Conservation (phyloP, 2,329 filamentous ascomycete species). For the Pseudogymnoascus sp. region DNA sequence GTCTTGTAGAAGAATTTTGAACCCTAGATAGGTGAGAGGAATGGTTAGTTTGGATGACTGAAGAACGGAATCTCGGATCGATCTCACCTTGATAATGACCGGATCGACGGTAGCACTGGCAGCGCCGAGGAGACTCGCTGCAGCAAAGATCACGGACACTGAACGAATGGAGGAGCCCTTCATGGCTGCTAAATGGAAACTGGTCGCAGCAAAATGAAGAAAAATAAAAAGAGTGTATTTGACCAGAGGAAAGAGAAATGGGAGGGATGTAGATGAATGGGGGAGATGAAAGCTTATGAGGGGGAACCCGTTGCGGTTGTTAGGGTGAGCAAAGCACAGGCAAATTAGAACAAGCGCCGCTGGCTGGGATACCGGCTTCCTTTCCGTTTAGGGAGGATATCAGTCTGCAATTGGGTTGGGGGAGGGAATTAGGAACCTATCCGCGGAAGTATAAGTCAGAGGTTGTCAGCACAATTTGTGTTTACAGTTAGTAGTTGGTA, state of each 20-base stretch:
- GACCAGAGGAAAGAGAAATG: background rate
- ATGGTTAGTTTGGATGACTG: background rate
- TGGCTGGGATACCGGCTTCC: background rate
- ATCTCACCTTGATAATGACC: slow-evolving; percentile 36
- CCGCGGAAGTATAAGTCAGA: background rate
- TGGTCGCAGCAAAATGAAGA: background rate
- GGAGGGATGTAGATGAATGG: background rate
- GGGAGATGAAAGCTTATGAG: background rate
- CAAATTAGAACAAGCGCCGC: background rate
- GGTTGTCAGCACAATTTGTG: background rate
- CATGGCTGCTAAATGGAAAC: background rate
- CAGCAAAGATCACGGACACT: slow-evolving; percentile 33
- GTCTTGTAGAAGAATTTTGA: slow-evolving; percentile 36
- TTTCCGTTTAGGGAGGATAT: background rate
- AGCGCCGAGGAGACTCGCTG: slow-evolving; percentile 38
- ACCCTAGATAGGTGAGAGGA: slow-evolving; percentile 15
- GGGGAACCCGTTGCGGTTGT: background rate
- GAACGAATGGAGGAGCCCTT: background rate
- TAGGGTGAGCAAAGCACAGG: background rate
- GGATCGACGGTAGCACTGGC: slow-evolving; percentile 45
- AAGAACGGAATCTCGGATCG: background rate
- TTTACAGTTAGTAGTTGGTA: background rate
- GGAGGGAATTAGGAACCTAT: background rate
- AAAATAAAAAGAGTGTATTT: background rate
- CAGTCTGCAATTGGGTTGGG: background rate